Conservation (phyloP, 1,284 basidiomycete species). For the Prillingera fragicola region DNA sequence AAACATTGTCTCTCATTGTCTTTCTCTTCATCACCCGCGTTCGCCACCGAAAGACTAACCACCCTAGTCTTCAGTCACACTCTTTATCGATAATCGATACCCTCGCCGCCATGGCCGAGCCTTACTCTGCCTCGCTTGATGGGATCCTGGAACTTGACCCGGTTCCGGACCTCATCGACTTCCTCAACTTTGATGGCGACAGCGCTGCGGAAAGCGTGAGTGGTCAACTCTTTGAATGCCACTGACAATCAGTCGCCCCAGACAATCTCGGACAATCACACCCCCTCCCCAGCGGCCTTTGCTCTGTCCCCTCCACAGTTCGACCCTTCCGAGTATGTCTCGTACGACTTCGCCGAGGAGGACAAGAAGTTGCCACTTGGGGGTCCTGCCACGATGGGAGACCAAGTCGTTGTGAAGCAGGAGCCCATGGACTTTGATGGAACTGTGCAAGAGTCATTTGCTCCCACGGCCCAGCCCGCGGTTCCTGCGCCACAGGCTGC, state of each 20-base stretch:
- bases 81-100: no score
- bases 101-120: no score
- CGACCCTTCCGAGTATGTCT: conserved; percentile 27
- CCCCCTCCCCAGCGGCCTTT: conserved; percentile 33
- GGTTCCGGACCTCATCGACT: conserved; percentile 33
- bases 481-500: conserved; percentile 3
- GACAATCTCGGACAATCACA: conserved; percentile 40
- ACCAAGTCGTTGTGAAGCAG: conserved; percentile 30
- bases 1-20: background rate
- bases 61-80: conserved; percentile 1
- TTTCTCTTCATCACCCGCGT: background rate
- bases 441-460: no score
- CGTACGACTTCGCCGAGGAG: conserved; percentile 27
- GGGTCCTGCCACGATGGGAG: conserved; percentile 10
- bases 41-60: background rate
- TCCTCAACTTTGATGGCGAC: conserved; percentile 39
- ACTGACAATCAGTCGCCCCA: conserved; percentile 36
- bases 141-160: conserved; percentile 22
- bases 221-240: conserved; percentile 1
- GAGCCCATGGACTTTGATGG: conserved; percentile 32
- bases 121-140: background rate
- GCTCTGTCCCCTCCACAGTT: conserved; percentile 18
- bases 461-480: conserved; percentile 2
- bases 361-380: conserved; percentile 10
- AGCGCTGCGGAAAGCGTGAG: conserved; percentile 27